Evolutionary conservation across 164 flowering plant species (phyloP).

Genomic region (Chloranthus sessilifolius): DNA sequence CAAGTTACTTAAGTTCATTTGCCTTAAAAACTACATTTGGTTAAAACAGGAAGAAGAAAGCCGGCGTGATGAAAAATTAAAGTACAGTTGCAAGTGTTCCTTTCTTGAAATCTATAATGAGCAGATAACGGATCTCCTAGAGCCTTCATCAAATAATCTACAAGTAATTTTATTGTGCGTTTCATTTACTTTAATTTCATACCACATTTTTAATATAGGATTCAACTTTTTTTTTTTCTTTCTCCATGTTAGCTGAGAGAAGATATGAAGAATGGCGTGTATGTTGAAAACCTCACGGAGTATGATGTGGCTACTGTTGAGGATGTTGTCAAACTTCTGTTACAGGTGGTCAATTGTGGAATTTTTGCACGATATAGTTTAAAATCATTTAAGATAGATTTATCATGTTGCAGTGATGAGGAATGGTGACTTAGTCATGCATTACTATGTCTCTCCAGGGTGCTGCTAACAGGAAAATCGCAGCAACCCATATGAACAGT

Average conservation of each 20-base stretch:
- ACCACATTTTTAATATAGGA: neutral
- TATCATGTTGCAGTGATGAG: neutral
- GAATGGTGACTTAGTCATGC: too few relatives aligned
- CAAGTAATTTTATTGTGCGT: constrained; percentile 39
- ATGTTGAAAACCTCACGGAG: constrained; percentile 83
- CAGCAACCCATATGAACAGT: constrained; percentile 83
- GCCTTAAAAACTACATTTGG: constrained; percentile 7
- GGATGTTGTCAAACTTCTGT: constrained; percentile 62
- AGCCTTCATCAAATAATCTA: constrained; percentile 77
- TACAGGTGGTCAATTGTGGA: constrained; percentile 36
- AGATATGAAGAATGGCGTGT: constrained; percentile 78
- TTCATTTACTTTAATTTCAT: neutral
- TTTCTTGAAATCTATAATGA: constrained; percentile 94
- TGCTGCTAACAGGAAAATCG: constrained; percentile 80
- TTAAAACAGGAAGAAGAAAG: constrained; percentile 76
- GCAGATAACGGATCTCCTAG: constrained; percentile 87
- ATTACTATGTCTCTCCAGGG: constrained; percentile 39
- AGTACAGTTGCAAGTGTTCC: constrained; percentile 84
- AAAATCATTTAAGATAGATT: neutral
- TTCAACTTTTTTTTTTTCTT: constrained; percentile 4
- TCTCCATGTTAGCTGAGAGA: constrained; percentile 66
- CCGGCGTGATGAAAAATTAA: constrained; percentile 58
- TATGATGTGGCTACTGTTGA: constrained; percentile 47
- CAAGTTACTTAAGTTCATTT: too few relatives aligned
- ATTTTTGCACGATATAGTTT: constrained; percentile 8